phyloP scores from a whole-genome alignment of 768 basidiomycete species.

The Clitopilus passeckerianus region DNA sequence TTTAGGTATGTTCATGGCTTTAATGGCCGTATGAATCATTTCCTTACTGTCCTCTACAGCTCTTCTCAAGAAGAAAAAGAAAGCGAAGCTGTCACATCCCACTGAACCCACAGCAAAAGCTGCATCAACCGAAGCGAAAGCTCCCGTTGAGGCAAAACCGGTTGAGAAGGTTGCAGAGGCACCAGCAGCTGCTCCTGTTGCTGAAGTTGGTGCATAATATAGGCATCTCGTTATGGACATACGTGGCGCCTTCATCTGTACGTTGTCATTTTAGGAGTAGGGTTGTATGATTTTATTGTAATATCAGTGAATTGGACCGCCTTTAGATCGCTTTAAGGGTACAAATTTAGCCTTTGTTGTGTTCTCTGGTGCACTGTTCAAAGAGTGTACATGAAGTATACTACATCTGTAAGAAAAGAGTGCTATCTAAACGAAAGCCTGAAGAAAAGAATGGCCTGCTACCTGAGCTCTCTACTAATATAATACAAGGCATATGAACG shows the following conservation, averaged over 20 bases:
- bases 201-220: neutral
- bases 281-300: neutral
- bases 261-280: neutral
- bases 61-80: constrained; percentile 73
- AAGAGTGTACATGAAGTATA: neutral
- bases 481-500: neutral
- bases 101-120: constrained; percentile 2
- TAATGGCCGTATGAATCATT: constrained; percentile 17
- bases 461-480: neutral
- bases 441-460: neutral
- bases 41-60: constrained; percentile 34
- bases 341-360: neutral
- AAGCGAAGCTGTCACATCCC: constrained; percentile 43
- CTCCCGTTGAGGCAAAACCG: neutral
- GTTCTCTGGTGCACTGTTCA: neutral
- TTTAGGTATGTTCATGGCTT: constrained; percentile 46
- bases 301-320: neutral
- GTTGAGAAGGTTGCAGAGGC: neutral
- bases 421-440: neutral
- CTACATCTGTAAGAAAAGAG: neutral
- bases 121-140: neutral
- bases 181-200: neutral
- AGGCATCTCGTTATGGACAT: neutral
- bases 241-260: neutral
- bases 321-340: neutral